Evolutionary conservation across 257 asterid genomes (phyloP).

Genomic region (Ophiorrhiza pumila): DNA sequence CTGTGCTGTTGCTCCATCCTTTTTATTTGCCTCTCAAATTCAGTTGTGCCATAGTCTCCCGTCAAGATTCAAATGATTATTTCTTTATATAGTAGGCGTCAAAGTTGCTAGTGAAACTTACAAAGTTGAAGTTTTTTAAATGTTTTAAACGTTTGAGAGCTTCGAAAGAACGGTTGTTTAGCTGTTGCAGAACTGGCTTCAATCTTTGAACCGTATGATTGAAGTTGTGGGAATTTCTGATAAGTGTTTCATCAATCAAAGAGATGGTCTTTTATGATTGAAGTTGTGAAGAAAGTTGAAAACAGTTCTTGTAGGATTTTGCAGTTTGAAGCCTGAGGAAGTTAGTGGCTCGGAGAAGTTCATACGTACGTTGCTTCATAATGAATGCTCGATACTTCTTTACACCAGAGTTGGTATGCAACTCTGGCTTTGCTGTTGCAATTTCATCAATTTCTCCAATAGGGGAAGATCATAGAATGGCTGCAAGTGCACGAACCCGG

Average conservation of each 20-base stretch:
- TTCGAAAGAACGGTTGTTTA: neutral
- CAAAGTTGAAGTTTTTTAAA: neutral
- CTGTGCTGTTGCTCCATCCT: slow-evolving; percentile 18
- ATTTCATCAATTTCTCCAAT: slow-evolving; percentile 37
- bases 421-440: slow-evolving; percentile 33
- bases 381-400: slow-evolving; percentile 56
- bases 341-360: neutral
- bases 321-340: neutral
- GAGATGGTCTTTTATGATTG: neutral
- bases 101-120: neutral
- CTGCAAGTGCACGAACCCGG: slow-evolving; percentile 33
- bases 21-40: slow-evolving; percentile 22
- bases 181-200: neutral
- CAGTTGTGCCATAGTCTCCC: neutral
- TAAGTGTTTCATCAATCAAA: neutral
- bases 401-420: slow-evolving; percentile 54
- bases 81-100: neutral
- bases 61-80: neutral
- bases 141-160: neutral
- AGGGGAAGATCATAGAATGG: slow-evolving; percentile 36
- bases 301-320: neutral
- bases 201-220: neutral
- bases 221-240: neutral
- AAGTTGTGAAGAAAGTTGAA: neutral
- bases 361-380: neutral